Evolutionary conservation across 305 asterid genomes (phyloP).

Genomic region (Salvia sclarea): DNA sequence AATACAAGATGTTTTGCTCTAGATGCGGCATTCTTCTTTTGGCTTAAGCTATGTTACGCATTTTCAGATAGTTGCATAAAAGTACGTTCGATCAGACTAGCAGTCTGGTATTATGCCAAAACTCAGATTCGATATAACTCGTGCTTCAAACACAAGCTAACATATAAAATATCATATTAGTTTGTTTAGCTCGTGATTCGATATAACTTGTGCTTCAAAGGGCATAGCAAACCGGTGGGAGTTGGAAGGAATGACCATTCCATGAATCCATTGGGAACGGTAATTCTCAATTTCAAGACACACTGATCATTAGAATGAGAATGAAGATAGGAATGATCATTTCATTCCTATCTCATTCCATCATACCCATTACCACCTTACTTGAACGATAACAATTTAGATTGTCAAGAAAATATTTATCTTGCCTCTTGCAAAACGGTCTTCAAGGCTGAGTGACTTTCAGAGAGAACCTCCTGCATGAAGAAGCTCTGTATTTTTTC

Average conservation of each 20-base stretch:
- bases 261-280: neutral
- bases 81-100: constrained; percentile 6
- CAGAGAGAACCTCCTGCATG: constrained; percentile 98
- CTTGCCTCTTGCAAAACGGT: constrained; percentile 71
- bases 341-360: neutral
- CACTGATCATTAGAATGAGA: neutral
- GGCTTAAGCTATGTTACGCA: neutral
- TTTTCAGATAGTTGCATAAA: constrained; percentile 22
- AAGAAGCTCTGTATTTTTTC: constrained; percentile 96
- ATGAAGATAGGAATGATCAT: neutral
- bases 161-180: neutral
- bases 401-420: neutral
- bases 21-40: constrained; percentile 14
- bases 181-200: neutral
- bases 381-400: constrained; percentile 19
- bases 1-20: neutral
- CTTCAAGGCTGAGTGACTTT: constrained; percentile 88
- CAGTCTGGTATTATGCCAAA: neutral
- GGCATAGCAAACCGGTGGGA: neutral
- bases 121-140: constrained; percentile 3
- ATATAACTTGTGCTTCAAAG: too few relatives aligned
- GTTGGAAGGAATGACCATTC: neutral
- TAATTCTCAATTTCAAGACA: neutral
- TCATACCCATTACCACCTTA: neutral
- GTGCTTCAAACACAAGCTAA: neutral